A percentile compares a stretch with the other conserved stretches of the same genome.
These are phyloP conservation scores for Debaryomycetaceae sp. DNA, from an alignment of 1,139 yeast species.

Conservation along the genomic window DNA sequence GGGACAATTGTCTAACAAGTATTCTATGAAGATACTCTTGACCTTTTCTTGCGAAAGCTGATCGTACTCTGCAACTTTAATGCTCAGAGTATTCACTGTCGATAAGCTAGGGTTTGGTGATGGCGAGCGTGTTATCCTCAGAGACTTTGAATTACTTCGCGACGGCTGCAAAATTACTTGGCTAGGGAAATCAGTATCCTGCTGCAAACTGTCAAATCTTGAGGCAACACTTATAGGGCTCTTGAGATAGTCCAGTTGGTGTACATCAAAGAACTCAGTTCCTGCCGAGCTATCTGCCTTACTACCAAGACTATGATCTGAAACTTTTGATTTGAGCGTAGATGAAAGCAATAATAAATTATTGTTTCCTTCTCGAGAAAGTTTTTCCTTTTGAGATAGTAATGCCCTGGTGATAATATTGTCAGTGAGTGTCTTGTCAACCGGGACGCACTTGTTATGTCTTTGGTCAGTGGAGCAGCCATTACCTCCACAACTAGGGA, in stretches of 20 bases:
- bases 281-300: not conserved
- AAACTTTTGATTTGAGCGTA: conserved; percentile 6
- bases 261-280: not conserved
- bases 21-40: conserved; percentile 27
- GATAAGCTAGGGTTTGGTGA: conserved; percentile 19
- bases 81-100: conserved; percentile 15
- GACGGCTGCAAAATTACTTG: not conserved
- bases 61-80: conserved; percentile 16
- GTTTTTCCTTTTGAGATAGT: conserved; percentile 5
- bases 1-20: conserved; percentile 22
- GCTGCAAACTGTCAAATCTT: not conserved
- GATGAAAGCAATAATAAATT: conserved; percentile 9
- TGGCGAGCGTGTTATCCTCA: conserved; percentile 12
- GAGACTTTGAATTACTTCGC: not conserved
- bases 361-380: conserved; percentile 1
- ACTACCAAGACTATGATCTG: not conserved
- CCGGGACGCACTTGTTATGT: conserved; percentile 6
- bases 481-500: conserved; percentile 12
- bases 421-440: conserved; percentile 8
- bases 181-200: not conserved
- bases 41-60: conserved; percentile 21
- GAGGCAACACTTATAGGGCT: not conserved
- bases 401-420: conserved; percentile 6
- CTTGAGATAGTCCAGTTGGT: too few species aligned
- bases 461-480: conserved; percentile 6